phyloP scores from a whole-genome alignment of 208 protist species.

The Trypanosoma grayi region DNA sequence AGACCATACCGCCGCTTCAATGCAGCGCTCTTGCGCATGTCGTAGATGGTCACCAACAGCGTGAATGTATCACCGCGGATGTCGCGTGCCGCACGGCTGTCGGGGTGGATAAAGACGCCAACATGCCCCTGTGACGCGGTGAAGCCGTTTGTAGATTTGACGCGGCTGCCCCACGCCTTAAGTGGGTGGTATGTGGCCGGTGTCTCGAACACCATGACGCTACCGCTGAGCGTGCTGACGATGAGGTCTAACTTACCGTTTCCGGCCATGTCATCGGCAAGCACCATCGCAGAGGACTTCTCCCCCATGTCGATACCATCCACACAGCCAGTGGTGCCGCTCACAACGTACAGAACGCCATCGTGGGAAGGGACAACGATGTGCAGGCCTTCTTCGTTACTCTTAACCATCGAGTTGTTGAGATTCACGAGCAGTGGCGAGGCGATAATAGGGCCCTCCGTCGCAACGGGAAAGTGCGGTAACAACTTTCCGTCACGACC shows the following conservation, averaged over 20 bases:
- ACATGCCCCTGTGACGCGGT: constrained; percentile 73
- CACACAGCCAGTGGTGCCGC: constrained; percentile 71
- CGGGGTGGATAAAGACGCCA: constrained; percentile 64
- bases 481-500: constrained; percentile 59
- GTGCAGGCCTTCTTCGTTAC: constrained; percentile 38
- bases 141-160: constrained; percentile 75
- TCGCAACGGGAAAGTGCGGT: constrained; percentile 69
- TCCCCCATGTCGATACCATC: constrained; percentile 91
- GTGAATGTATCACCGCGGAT: constrained; percentile 70
- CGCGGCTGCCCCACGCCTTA: constrained; percentile 71
- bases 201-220: constrained; percentile 87
- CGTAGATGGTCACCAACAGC: constrained; percentile 67
- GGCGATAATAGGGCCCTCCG: constrained; percentile 69
- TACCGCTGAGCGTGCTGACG: constrained; percentile 83
- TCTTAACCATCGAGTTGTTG: constrained; percentile 18
- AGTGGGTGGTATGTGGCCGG: constrained; percentile 60
- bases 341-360: constrained; percentile 87
- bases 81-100: constrained; percentile 51
- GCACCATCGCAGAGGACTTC: constrained; percentile 81
- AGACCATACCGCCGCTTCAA: constrained; percentile 52
- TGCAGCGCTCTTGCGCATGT: constrained; percentile 24
- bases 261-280: constrained; percentile 89
- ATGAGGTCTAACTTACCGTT: constrained; percentile 90
- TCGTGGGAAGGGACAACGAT: constrained; percentile 86
- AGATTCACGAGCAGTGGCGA: constrained; percentile 71